Conservation (phyloP, 1,139 yeast species). For the Taiozyma onychis region DNA sequence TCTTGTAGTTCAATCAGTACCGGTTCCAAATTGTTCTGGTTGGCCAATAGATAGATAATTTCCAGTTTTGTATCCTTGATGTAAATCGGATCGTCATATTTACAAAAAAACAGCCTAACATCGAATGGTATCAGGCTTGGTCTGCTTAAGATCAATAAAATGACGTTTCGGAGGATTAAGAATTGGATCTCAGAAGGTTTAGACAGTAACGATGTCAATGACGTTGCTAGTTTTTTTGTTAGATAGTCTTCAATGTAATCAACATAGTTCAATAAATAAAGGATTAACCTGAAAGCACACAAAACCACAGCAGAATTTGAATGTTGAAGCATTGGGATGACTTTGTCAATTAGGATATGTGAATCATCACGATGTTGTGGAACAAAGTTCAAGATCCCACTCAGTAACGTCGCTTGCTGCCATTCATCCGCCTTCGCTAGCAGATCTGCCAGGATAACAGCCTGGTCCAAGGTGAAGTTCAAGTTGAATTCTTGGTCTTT, state of each 20-base stretch:
- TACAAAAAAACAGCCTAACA: slow-evolving; percentile 74
- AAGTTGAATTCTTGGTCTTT: slow-evolving; percentile 37
- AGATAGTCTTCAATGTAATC: slow-evolving; percentile 32
- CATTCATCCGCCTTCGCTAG: slow-evolving; percentile 67
- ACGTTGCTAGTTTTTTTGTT: slow-evolving; percentile 61
- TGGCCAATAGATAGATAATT: slow-evolving; percentile 74
- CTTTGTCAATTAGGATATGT: slow-evolving; percentile 56
- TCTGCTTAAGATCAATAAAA: slow-evolving; percentile 63
- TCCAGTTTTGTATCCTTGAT: slow-evolving; percentile 89
- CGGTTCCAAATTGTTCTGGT: slow-evolving; percentile 49
- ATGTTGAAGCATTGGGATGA: slow-evolving; percentile 72
- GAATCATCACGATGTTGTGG: slow-evolving; percentile 71
- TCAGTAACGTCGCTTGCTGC: slow-evolving; percentile 70
- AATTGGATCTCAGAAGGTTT: slow-evolving; percentile 86
- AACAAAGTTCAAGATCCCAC: slow-evolving; percentile 60
- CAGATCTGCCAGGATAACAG: slow-evolving; percentile 39
- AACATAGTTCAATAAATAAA: slow-evolving; percentile 70
- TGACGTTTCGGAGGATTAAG: slow-evolving; percentile 74
- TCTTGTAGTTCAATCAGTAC: slow-evolving; percentile 77
- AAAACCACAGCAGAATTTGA: slow-evolving; percentile 79
- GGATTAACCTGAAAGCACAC: slow-evolving; percentile 66
- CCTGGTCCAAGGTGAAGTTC: slow-evolving; percentile 51
- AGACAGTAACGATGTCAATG: slow-evolving; percentile 64
- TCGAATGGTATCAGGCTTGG: slow-evolving; percentile 59
- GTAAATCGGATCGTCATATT: slow-evolving; percentile 79